phyloP scores from a whole-genome alignment of 2,329 filamentous ascomycete genomes.

The Ceratocystis destructans region DNA sequence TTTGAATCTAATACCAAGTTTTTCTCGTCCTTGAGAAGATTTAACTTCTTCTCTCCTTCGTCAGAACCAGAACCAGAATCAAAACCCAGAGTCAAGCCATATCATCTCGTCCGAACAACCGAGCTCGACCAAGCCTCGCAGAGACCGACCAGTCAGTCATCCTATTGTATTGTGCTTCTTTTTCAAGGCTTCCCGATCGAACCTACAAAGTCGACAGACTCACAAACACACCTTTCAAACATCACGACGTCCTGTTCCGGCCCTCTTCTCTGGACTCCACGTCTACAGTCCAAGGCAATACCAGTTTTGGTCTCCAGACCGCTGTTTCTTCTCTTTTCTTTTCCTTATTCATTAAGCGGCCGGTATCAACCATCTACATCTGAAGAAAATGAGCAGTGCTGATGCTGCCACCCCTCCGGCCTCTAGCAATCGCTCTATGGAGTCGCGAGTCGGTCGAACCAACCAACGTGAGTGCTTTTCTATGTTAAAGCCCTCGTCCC shows the following conservation, averaged over 20 bases:
- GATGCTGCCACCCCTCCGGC: conserved; percentile 14
- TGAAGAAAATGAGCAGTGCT: conserved; percentile 14
- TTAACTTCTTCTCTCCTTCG: conserved; percentile 9
- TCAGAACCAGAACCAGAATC: not conserved
- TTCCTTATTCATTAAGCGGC: not conserved
- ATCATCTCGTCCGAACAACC: not conserved
- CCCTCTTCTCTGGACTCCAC: conserved; percentile 16
- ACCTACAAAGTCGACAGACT: not conserved
- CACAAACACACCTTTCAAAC: conserved; percentile 5
- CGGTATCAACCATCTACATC: not conserved
- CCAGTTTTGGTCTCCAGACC: conserved; percentile 8
- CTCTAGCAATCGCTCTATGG: conserved; percentile 42
- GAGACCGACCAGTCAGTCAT: not conserved
- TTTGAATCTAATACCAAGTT: conserved; percentile 11
- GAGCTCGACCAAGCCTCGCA: not conserved
- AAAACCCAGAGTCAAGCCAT: not conserved
- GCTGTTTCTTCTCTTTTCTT: conserved; percentile 1
- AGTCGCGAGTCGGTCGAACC: conserved; percentile 61
- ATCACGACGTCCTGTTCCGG: conserved; percentile 16
- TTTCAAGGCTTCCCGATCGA: not conserved
- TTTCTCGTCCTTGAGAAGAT: conserved; percentile 16
- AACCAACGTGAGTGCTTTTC: conserved; percentile 59
- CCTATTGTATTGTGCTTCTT: not conserved
- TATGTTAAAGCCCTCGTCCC: not conserved
- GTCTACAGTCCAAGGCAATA: not conserved